Evolutionary conservation across 768 basidiomycete genomes (phyloP).

Genomic region (Suillus lakei): DNA sequence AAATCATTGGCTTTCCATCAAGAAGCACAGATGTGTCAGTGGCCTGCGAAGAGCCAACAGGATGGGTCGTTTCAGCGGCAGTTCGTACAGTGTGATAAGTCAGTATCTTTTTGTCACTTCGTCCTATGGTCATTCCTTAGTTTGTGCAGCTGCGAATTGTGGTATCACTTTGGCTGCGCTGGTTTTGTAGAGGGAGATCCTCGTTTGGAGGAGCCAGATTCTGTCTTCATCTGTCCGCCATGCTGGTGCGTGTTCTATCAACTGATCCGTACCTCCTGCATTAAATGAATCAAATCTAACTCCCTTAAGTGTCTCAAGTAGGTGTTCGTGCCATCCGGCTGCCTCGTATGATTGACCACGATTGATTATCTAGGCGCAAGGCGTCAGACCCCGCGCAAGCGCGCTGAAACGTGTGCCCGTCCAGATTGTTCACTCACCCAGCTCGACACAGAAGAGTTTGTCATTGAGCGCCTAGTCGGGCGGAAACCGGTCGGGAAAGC

Average conservation of each 20-base stretch:
- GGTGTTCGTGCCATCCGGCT: slow-evolving; percentile 17
- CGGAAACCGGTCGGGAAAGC: slow-evolving; percentile 22
- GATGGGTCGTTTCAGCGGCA: slow-evolving; percentile 10
- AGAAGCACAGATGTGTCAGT: background rate
- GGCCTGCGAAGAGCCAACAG: background rate
- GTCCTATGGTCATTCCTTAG: background rate
- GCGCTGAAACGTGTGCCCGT: slow-evolving; percentile 24
- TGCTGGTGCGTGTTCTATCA: slow-evolving; percentile 38
- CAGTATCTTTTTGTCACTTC: slow-evolving; percentile 10
- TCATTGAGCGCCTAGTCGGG: slow-evolving; percentile 33
- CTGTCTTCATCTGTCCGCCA: slow-evolving; percentile 47
- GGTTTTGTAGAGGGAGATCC: slow-evolving; percentile 43
- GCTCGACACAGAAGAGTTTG: slow-evolving; percentile 9
- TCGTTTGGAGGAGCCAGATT: slow-evolving; percentile 32
- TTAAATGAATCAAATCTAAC: slow-evolving; percentile 4
- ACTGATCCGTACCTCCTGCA: background rate
- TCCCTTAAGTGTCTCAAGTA: slow-evolving; percentile 1
- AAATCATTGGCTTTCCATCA: background rate
- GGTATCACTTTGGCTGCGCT: slow-evolving; percentile 61
- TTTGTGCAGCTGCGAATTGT: slow-evolving; percentile 41
- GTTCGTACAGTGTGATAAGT: slow-evolving; percentile 43
- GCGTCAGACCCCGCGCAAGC: slow-evolving; percentile 17
- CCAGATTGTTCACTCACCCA: slow-evolving; percentile 25
- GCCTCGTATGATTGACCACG: background rate
- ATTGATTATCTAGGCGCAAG: slow-evolving; percentile 17